A percentile compares a stretch with the other conserved stretches of the same genome.
phyloP scores from a whole-genome alignment of 495 filamentous ascomycete genomes.

The Hyaloscypha hepaticicola region DNA sequence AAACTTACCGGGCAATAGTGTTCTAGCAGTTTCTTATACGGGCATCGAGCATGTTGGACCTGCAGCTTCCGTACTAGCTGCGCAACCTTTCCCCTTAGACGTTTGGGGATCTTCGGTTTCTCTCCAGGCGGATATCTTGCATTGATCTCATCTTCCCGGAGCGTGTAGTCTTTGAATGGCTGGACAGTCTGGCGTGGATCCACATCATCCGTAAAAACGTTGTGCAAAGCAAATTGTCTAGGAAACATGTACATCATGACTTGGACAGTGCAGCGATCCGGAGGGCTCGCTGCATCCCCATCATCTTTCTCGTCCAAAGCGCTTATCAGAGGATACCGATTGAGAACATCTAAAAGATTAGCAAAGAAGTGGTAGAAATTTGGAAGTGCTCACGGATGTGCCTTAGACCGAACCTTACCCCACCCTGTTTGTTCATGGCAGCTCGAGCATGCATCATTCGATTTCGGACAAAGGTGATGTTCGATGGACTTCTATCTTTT shows the following conservation, averaged over 20 bases:
- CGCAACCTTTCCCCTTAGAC: conserved; percentile 62
- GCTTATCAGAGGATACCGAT: conserved; percentile 59
- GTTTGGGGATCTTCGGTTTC: conserved; percentile 61
- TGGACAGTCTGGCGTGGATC: conserved; percentile 64
- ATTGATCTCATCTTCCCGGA: conserved; percentile 79
- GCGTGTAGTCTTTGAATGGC: conserved; percentile 75
- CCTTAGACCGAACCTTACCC: conserved; percentile 69
- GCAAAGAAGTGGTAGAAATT: conserved; percentile 15
- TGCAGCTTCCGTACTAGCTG: conserved; percentile 68
- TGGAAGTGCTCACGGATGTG: conserved; percentile 67
- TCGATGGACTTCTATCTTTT: conserved; percentile 41
- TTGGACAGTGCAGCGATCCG: conserved; percentile 49
- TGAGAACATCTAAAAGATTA: conserved; percentile 70
- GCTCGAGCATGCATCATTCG: conserved; percentile 84
- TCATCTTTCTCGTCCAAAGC: background rate
- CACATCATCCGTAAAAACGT: conserved; percentile 75
- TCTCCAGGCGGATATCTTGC: conserved; percentile 19
- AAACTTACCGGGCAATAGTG: conserved; percentile 69
- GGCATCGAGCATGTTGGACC: conserved; percentile 66
- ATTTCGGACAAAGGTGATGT: conserved; percentile 75
- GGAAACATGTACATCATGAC: conserved; percentile 94
- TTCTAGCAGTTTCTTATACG: conserved; percentile 71
- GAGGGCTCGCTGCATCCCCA: background rate
- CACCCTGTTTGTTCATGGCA: conserved; percentile 62
- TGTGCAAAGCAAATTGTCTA: conserved; percentile 83